Conservation (phyloP, 805 yeast species). For the Naumovozyma dairenensis region DNA sequence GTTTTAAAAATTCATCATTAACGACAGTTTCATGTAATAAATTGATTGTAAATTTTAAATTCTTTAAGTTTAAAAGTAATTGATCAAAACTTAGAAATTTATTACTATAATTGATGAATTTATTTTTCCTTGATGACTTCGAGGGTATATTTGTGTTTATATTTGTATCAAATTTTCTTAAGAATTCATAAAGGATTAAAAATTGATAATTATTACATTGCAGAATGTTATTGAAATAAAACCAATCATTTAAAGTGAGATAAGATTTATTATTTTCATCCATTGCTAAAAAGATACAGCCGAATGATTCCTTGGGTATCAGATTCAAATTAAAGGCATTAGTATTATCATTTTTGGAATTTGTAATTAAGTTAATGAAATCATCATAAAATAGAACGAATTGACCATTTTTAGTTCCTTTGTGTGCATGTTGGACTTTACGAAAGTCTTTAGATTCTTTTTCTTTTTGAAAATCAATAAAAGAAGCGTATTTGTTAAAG, state of each 20-base stretch:
- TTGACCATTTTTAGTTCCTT: constrained; percentile 12
- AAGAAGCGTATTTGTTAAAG: constrained; percentile 36
- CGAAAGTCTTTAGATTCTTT: neutral
- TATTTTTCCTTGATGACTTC: constrained; percentile 16
- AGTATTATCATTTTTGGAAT: constrained; percentile 22
- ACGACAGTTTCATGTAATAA: constrained; percentile 27
- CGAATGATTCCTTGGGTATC: constrained; percentile 49
- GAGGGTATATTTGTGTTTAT: constrained; percentile 8
- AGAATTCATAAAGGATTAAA: constrained; percentile 44
- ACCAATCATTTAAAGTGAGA: constrained; percentile 62
- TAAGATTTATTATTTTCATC: constrained; percentile 66
- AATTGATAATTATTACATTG: constrained; percentile 40
- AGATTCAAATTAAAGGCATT: constrained; percentile 37
- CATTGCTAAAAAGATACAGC: constrained; percentile 69
- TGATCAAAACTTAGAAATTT: constrained; percentile 33
- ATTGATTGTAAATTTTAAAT: constrained; percentile 27
- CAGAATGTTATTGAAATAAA: constrained; percentile 49
- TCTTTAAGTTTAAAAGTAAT: constrained; percentile 21
- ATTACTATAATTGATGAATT: constrained; percentile 32
- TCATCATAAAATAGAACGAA: constrained; percentile 29
- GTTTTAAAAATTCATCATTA: constrained; percentile 19
- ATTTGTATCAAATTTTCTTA: constrained; percentile 36
- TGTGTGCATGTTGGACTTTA: neutral
- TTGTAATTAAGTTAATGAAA: constrained; percentile 30
- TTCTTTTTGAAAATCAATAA: constrained; percentile 24